Evolutionary conservation across 768 basidiomycete genomes (phyloP).

Genomic region (Trichaptum fuscoviolaceum): DNA sequence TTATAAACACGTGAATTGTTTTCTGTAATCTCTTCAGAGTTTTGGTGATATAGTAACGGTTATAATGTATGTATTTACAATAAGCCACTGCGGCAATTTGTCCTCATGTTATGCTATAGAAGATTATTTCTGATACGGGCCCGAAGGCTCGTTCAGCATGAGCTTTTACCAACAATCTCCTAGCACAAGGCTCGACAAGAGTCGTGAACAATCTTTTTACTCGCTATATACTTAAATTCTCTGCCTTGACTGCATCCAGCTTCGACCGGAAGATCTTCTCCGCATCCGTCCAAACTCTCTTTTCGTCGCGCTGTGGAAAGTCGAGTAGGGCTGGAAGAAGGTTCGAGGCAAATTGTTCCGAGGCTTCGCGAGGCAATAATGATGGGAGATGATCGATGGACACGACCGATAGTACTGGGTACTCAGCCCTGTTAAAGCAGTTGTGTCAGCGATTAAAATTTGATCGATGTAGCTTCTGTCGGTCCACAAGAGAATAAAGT

Average conservation of each 20-base stretch:
- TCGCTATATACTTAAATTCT: too few relatives aligned
- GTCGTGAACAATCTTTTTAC: too few relatives aligned
- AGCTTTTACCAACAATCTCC: too few relatives aligned
- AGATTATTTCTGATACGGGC: too few relatives aligned
- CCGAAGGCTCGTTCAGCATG: too few relatives aligned
- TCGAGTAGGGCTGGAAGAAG: slow-evolving; percentile 79
- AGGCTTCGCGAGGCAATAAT: slow-evolving; percentile 90
- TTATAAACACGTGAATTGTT: too few relatives aligned
- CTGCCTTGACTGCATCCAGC: slow-evolving; percentile 43
- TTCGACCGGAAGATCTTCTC: slow-evolving; percentile 75
- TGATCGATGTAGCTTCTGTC: slow-evolving; percentile 1
- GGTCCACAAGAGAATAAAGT: slow-evolving; percentile 7
- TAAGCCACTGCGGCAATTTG: too few relatives aligned
- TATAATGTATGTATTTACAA: too few relatives aligned
- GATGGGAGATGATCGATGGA: slow-evolving; percentile 98
- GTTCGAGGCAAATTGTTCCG: slow-evolving; percentile 90
- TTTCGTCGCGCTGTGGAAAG: slow-evolving; percentile 59
- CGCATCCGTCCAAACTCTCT: slow-evolving; percentile 85
- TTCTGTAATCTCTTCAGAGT: too few relatives aligned
- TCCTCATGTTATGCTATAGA: too few relatives aligned
- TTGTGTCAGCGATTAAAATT: slow-evolving; percentile 12
- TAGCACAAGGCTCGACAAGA: too few relatives aligned
- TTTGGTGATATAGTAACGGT: too few relatives aligned
- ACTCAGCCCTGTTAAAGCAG: slow-evolving; percentile 39
- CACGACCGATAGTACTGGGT: slow-evolving; percentile 74